phyloP scores from a whole-genome alignment of 306 rosid genomes.

The Prunus mira region DNA sequence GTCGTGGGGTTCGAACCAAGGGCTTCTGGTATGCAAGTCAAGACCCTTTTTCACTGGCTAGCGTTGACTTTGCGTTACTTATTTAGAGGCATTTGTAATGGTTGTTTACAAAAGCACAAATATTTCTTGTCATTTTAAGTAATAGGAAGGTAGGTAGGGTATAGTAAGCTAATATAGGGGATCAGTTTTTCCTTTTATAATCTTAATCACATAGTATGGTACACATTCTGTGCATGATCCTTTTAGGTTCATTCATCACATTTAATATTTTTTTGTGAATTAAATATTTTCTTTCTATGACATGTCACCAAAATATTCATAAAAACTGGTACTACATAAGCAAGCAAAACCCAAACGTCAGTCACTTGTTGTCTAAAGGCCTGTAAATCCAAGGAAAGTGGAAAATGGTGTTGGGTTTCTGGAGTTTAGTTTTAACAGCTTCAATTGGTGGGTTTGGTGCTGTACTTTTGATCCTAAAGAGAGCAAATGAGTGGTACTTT shows the following conservation, averaged over 20 bases:
- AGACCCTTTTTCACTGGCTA: fast-evolving
- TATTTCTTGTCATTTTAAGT: background rate
- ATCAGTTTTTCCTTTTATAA: background rate
- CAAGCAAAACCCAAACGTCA: background rate
- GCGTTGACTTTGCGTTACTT: background rate
- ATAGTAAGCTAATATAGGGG: too few species aligned
- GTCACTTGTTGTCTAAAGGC: background rate
- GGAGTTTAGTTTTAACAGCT: conserved; percentile 14
- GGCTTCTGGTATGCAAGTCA: too few species aligned
- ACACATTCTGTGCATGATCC: background rate
- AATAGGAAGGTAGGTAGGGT: background rate
- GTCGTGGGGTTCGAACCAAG: too few species aligned
- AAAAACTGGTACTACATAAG: background rate
- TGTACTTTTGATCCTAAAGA: conserved; percentile 38
- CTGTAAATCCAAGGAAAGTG: background rate
- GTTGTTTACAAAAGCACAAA: background rate
- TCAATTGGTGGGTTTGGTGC: conserved; percentile 40
- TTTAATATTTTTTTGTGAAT: background rate
- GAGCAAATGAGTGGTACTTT: conserved; percentile 50
- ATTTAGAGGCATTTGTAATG: background rate
- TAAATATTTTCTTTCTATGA: too few species aligned
- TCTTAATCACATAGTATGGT: background rate
- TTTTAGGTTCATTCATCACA: background rate
- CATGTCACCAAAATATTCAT: too few species aligned
- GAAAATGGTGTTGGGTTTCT: conserved; percentile 24